These are phyloP conservation scores for Cicer yamashitae DNA, from an alignment of 306 rosid genomes.

Conservation along the genomic window DNA sequence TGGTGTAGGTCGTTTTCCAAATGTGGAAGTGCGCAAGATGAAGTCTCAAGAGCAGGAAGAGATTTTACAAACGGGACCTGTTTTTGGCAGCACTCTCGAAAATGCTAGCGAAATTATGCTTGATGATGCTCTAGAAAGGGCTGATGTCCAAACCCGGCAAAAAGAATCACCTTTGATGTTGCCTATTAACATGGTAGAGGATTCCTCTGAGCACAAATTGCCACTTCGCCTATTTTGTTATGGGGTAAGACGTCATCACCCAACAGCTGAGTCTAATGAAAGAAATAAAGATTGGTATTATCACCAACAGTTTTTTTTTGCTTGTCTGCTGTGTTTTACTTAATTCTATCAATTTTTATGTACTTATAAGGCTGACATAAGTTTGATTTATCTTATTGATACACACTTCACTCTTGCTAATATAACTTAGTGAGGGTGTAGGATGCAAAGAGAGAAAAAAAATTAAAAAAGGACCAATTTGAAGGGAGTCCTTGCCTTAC, in stretches of 20 bases:
- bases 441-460: background rate
- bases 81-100: conserved; percentile 48
- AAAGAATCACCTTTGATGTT: conserved; percentile 49
- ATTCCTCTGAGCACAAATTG: conserved; percentile 52
- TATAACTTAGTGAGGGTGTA: background rate
- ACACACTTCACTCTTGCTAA: background rate
- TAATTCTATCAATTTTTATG: conserved; percentile 5
- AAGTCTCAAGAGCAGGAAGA: conserved; percentile 59
- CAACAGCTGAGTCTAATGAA: conserved; percentile 35
- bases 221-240: conserved; percentile 77
- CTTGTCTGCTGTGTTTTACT: conserved; percentile 13
- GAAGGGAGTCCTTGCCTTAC: background rate
- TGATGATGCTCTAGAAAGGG: conserved; percentile 50
- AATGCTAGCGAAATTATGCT: conserved; percentile 48
- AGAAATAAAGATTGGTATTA: conserved; percentile 13
- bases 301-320: conserved; percentile 1
- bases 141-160: conserved; percentile 50
- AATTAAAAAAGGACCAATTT: too few species aligned
- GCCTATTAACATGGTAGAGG: conserved; percentile 54
- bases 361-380: background rate
- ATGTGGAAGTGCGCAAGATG: conserved; percentile 82
- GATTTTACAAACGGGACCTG: conserved; percentile 47
- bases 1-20: conserved; percentile 73
- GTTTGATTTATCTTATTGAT: too few species aligned
- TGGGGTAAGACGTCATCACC: conserved; percentile 69